These are phyloP conservation scores for Mycena kentingensis DNA, from an alignment of 768 basidiomycete genomes.

Conservation along the genomic window DNA sequence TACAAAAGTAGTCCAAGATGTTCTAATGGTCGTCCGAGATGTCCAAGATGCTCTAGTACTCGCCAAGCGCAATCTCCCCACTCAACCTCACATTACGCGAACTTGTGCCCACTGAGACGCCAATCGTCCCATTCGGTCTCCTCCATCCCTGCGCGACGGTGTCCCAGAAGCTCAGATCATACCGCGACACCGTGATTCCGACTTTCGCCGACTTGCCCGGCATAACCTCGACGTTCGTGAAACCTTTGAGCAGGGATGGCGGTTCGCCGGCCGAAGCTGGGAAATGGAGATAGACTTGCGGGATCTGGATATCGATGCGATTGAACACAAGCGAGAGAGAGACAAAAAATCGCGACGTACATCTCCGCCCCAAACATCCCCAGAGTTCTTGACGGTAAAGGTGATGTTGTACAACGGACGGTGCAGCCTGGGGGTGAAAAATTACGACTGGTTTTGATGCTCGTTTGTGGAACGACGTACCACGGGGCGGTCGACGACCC, in stretches of 20 bases:
- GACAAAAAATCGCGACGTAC: conserved; percentile 35
- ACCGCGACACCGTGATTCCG: conserved; percentile 61
- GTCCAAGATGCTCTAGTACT: no score
- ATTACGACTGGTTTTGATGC: background rate
- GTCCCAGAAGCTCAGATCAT: conserved; percentile 80
- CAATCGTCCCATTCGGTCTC: conserved; percentile 63
- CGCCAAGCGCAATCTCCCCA: conserved; percentile 36
- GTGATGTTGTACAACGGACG: conserved; percentile 61
- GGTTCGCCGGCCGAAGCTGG: conserved; percentile 66
- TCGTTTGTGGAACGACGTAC: conserved; percentile 29
- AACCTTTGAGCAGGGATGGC: conserved; percentile 70
- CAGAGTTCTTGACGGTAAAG: conserved; percentile 70
- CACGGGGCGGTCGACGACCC: conserved; percentile 68
- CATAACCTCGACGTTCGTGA: conserved; percentile 55
- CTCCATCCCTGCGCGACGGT: conserved; percentile 72
- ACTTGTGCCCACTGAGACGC: conserved; percentile 67
- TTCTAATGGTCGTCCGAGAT: no score
- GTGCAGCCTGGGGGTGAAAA: conserved; percentile 52
- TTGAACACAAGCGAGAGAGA: background rate
- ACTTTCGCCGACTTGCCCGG: conserved; percentile 51
- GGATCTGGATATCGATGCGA: conserved; percentile 44
- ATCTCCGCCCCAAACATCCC: conserved; percentile 62
- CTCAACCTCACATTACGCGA: conserved; percentile 61
- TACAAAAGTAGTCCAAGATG: no score
- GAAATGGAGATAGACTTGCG: conserved; percentile 77